Evolutionary conservation across 257 asterid genomes (phyloP), one percentile per base, ranked within the genome.

Genomic region (Osmanthus fragrans): DNA sequence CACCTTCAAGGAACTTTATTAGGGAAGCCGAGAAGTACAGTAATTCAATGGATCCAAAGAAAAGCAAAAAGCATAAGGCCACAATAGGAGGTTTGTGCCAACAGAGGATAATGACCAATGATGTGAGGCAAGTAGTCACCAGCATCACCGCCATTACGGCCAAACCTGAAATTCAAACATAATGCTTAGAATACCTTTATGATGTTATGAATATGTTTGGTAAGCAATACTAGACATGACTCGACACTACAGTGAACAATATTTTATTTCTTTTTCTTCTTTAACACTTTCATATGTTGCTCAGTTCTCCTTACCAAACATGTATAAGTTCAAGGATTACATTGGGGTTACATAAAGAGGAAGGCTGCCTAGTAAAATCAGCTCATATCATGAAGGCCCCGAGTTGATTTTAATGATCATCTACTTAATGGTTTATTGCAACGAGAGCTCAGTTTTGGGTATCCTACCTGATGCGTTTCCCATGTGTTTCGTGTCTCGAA

Each of bases 61-160:
- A 89, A 4, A 94, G 89, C 18, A 94, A 91, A 76, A 94, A 94
- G 73, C 87, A 81, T 54, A 94, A 83, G 73, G 97, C 99, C 25
- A 92, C 49, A 0, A 89, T 78, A 1, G 97, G 97, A 73, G 97
- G 96, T 70, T 91, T 94, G 87, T 91, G 92, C 99, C 97, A 94
- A 70, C 97, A 91, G 58, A 92, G 96, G 82, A 94, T 87, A 60
- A 94, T 94, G 47, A 94, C 99, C 67, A 94, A 83, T 29, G 99
- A 91, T 16, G 97, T 94, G 75, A 94, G 97, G 87, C 99, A 94
- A 65, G 99, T 94, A 0, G 97, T 94, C 70, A 94, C 99, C 81
- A 94, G 87, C 99, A 94, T 94, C 75, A 94, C 99, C 0, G 97
- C 97, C 97, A 94, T 91, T 54, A 94, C 95, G 0, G 99, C 97